These are phyloP conservation scores for Fistulifera solaris DNA, from an alignment of 108 stramenopile species.

Conservation along the genomic window DNA sequence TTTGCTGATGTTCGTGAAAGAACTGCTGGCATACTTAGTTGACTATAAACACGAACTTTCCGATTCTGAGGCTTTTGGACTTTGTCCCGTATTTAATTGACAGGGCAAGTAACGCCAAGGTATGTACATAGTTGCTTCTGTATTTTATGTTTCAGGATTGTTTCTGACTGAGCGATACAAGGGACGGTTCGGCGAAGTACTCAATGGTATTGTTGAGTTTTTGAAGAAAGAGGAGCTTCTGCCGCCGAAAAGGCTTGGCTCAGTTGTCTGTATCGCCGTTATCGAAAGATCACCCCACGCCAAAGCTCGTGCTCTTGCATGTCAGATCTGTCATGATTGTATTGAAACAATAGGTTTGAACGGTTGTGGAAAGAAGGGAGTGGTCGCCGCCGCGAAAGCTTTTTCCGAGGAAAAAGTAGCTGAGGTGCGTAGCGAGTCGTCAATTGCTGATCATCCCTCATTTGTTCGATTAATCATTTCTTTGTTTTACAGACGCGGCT, in stretches of 20 bases:
- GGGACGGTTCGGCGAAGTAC: conserved; percentile 29
- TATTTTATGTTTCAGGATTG: neutral
- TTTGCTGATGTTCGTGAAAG: conserved; percentile 39
- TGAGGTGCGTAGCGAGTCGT: conserved; percentile 36
- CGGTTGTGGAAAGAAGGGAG: conserved; percentile 73
- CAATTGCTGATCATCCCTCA: too few relatives aligned
- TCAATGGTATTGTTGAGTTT: conserved; percentile 36
- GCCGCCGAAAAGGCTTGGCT: conserved; percentile 47
- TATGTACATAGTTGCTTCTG: neutral
- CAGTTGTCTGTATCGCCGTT: conserved; percentile 55
- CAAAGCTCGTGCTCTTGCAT: conserved; percentile 55
- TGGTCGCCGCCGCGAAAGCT: conserved; percentile 42
- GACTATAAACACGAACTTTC: conserved; percentile 39
- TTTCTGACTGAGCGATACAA: conserved; percentile 5
- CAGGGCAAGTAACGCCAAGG: conserved; percentile 68
- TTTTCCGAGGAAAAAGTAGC: conserved; percentile 62
- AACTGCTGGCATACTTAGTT: conserved; percentile 30
- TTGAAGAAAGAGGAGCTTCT: conserved; percentile 34
- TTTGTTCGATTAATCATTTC: too few relatives aligned
- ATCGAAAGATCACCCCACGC: conserved; percentile 51
- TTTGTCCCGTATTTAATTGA: conserved; percentile 71
- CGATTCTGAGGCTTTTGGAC: conserved; percentile 46
- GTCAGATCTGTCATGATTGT: conserved; percentile 42
- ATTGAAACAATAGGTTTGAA: conserved; percentile 44
- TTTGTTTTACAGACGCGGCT: too few relatives aligned